Evolutionary conservation across 306 rosid species (phyloP).

Genomic region (Sesbania bispinosa): DNA sequence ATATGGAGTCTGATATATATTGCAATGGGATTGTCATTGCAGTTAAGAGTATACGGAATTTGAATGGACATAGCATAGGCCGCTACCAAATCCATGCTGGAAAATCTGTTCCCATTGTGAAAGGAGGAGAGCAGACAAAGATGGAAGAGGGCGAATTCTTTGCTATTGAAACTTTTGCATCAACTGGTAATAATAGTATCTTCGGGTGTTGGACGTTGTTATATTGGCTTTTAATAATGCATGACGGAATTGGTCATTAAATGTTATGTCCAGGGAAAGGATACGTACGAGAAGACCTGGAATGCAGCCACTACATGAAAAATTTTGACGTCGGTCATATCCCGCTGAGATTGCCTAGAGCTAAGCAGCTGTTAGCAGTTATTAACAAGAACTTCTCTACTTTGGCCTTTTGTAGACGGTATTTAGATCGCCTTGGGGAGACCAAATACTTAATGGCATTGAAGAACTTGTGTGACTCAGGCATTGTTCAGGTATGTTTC

Average conservation of each 20-base stretch:
- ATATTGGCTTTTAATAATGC: slow-evolving; percentile 13
- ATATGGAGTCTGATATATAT: background rate
- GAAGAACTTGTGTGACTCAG: slow-evolving; percentile 80
- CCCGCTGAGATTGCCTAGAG: slow-evolving; percentile 90
- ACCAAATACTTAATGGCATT: slow-evolving; percentile 93
- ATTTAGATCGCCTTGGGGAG: slow-evolving; percentile 93
- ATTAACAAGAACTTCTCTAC: slow-evolving; percentile 94
- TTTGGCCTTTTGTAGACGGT: slow-evolving; percentile 88
- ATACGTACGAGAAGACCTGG: slow-evolving; percentile 92
- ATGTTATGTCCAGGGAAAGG: slow-evolving; percentile 74
- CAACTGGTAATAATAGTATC: slow-evolving; percentile 66
- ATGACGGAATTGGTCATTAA: background rate
- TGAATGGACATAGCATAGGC: slow-evolving; percentile 98
- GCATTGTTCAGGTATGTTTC: slow-evolving; percentile 79
- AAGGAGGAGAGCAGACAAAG: slow-evolving; percentile 98
- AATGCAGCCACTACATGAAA: slow-evolving; percentile 99
- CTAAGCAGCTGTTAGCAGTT: slow-evolving; percentile 81
- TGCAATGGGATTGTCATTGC: slow-evolving; percentile 32
- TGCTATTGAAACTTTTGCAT: slow-evolving; percentile 93
- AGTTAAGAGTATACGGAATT: slow-evolving; percentile 92
- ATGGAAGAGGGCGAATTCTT: slow-evolving; percentile 99
- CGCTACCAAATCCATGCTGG: slow-evolving; percentile 97
- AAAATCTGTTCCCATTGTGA: slow-evolving; percentile 91
- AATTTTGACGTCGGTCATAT: slow-evolving; percentile 84
- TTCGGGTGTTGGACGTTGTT: background rate